A percentile compares a stretch with the other conserved stretches of the same genome.
Conservation (phyloP, 306 rosid genomes). For the Macrotyloma uniflorum region DNA sequence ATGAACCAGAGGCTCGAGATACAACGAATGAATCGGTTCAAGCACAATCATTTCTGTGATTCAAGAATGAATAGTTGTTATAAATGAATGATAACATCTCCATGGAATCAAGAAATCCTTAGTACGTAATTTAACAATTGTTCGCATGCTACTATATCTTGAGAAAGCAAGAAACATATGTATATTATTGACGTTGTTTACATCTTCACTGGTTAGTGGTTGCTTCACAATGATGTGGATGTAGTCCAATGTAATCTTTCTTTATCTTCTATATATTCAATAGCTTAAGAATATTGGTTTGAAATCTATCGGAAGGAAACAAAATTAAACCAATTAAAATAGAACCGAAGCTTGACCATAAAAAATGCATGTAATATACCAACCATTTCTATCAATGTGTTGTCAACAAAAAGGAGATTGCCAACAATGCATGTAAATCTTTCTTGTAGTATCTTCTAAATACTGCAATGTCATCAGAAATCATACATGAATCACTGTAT, state of each 20-base stretch:
- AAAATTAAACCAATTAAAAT: neutral
- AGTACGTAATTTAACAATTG: conserved; percentile 9
- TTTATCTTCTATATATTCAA: neutral
- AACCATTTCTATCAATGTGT: too few relatives aligned
- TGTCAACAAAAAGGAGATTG: neutral
- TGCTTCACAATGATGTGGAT: conserved; percentile 12
- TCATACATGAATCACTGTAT: neutral
- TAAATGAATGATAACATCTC: conserved; percentile 20
- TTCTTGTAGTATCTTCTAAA: neutral
- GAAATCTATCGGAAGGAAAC: neutral
- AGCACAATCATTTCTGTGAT: conserved; percentile 25
- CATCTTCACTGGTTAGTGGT: conserved; percentile 10
- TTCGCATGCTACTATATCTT: conserved; percentile 14
- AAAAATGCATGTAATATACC: neutral
- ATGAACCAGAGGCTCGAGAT: conserved; percentile 3
- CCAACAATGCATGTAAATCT: neutral
- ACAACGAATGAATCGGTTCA: conserved; percentile 14
- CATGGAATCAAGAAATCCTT: conserved; percentile 24
- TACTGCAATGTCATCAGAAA: neutral
- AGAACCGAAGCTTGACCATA: neutral
- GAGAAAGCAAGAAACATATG: conserved; percentile 12
- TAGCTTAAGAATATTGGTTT: neutral
- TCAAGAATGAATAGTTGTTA: conserved; percentile 3
- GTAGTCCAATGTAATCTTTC: neutral
- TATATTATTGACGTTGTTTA: neutral